A percentile compares a stretch with the other conserved stretches of the same genome.
phyloP scores from a whole-genome alignment of 768 basidiomycete species.

The Lyophyllum semitale region DNA sequence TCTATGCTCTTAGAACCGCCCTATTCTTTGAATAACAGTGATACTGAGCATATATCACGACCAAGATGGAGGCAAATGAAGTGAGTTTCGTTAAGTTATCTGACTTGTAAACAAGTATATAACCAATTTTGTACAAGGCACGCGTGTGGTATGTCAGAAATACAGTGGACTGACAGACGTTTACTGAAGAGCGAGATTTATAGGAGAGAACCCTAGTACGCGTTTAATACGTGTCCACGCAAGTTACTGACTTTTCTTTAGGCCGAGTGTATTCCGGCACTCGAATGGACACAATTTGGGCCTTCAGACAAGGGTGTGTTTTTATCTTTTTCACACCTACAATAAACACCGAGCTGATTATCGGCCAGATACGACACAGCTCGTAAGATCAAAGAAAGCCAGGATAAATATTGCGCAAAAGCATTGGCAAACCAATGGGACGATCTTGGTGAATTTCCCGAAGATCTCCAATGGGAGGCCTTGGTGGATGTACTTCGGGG shows the following conservation, averaged over 20 bases:
- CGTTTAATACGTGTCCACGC: conserved; percentile 12
- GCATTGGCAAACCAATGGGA: conserved; percentile 48
- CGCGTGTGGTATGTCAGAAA: conserved; percentile 50
- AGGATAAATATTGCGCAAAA: conserved; percentile 67
- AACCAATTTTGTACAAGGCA: conserved; percentile 36
- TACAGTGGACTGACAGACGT: neutral
- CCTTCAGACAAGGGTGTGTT: conserved; percentile 63
- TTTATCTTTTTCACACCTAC: neutral
- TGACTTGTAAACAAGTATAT: neutral
- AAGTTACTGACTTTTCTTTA: conserved; percentile 14
- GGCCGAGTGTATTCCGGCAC: conserved; percentile 42
- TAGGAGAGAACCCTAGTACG: conserved; percentile 60
- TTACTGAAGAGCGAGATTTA: neutral
- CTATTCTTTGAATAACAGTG: conserved; percentile 55
- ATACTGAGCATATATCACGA: conserved; percentile 44
- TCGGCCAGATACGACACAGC: conserved; percentile 60
- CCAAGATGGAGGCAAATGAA: conserved; percentile 81
- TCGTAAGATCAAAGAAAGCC: conserved; percentile 59
- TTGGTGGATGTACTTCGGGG: conserved; percentile 79
- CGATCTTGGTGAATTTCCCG: conserved; percentile 59
- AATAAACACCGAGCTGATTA: conserved; percentile 10
- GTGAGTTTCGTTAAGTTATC: conserved; percentile 32
- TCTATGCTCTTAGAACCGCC: conserved; percentile 83
- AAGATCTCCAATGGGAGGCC: conserved; percentile 77
- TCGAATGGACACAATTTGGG: conserved; percentile 72